Evolutionary conservation across 768 basidiomycete genomes (phyloP), one percentile per base, ranked within the genome.

Genomic region (Russula griseocarnosa): DNA sequence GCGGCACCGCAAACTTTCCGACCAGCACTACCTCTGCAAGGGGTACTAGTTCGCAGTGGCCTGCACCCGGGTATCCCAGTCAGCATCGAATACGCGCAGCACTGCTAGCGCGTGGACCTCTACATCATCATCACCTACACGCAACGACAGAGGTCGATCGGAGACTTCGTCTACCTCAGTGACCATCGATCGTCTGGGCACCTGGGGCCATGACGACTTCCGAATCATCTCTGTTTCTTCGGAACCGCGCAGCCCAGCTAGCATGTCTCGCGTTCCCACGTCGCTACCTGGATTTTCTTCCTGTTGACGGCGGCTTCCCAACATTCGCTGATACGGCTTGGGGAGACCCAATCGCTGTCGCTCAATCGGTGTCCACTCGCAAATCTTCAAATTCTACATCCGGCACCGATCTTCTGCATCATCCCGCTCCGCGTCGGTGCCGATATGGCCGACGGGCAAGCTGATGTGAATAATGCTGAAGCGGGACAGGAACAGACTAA

Each of bases 401-500:
- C 5, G 4, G 22, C 0, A 16, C 26, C 13, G 7, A 0, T 13
- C 4, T 6, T 36, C 36, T 36, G 2, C 14, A 3, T 3, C 14
- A 14, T 50, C 49, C 6, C 4, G 5, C 24, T 26, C 49, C 49
- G 16, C 22, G 22, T 22, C 14, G 49, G 24, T 18, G 14, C 13
- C 3, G 16, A 28, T 18, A 26, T 16, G 8, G 26, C 24, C 16
- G 49, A 26, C 18, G 22, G 11, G 18, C n/a, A 49, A 24, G 47
- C 47, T 26, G 22, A 13, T 24, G 47, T 11, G 47, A 24, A 49
- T 24, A 24, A 13, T 16, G 14, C 0, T 7, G 49, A 47, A 24
- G 9, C 46, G n/a, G 46, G n/a, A 47, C 46, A 22, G 22, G 46
- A n/a, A 22, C 10, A 22, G 20, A 20, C 20, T 3, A 3, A 18